These are phyloP conservation scores for Macrotyloma uniflorum DNA, from an alignment of 306 rosid species.

Conservation along the genomic window DNA sequence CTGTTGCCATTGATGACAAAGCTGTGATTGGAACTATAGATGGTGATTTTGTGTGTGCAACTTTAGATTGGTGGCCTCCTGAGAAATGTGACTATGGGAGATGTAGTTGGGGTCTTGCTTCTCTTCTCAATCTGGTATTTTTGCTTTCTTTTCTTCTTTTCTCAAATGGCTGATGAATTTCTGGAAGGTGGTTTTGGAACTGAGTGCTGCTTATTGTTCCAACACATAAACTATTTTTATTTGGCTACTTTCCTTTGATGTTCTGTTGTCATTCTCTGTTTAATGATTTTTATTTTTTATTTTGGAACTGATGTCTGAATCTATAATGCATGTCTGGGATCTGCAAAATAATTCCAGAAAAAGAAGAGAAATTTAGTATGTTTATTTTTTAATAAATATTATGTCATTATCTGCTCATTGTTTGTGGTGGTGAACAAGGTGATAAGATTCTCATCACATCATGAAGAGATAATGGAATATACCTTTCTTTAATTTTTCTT, in stretches of 20 bases:
- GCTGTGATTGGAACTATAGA: conserved; percentile 70
- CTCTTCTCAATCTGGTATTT: conserved; percentile 87
- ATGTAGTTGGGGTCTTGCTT: conserved; percentile 91
- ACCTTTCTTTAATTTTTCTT: not conserved
- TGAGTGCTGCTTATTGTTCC: not conserved
- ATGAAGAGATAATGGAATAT: conserved; percentile 3
- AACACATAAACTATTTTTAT: not conserved
- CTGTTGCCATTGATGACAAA: conserved; percentile 56
- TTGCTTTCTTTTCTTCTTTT: not conserved
- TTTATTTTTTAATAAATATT: not conserved
- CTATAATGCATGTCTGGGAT: conserved; percentile 30
- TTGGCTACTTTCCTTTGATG: not conserved
- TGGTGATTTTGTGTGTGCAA: conserved; percentile 89
- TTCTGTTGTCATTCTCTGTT: not conserved
- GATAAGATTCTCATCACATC: not conserved
- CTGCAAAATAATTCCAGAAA: conserved; percentile 34
- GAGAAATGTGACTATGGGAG: conserved; percentile 94
- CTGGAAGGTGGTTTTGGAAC: not conserved
- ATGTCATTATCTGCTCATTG: conserved; percentile 25
- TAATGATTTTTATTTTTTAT: not conserved
- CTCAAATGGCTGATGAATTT: conserved; percentile 10
- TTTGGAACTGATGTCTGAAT: conserved; percentile 26
- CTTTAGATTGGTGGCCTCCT: conserved; percentile 99
- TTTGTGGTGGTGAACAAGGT: conserved; percentile 13
- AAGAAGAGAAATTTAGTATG: not conserved